phyloP scores from a whole-genome alignment of 208 protist genomes.

The Acanthamoeba castellanii region DNA sequence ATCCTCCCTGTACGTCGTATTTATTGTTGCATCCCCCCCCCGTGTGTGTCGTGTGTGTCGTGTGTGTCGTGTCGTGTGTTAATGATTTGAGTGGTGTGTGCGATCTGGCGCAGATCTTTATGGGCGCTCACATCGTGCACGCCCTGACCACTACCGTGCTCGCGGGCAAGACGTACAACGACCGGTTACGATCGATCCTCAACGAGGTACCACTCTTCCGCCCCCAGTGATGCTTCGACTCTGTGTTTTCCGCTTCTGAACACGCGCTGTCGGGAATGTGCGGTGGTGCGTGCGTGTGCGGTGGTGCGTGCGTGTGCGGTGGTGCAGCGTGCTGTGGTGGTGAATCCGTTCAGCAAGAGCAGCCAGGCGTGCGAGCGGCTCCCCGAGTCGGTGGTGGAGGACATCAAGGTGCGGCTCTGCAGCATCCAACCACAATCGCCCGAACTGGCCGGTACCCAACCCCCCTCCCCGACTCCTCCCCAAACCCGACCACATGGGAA shows the following conservation, averaged over 20 bases:
- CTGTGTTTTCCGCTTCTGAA: neutral
- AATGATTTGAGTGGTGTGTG: neutral
- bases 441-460: neutral
- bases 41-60: too few species aligned
- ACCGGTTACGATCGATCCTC: neutral
- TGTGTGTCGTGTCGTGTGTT: neutral
- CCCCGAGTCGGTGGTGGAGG: neutral
- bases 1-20: neutral
- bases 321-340: neutral
- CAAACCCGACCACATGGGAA: neutral
- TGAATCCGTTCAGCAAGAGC: neutral
- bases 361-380: neutral
- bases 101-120: neutral
- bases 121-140: slow-evolving; percentile 41
- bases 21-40: neutral
- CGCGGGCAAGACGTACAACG: neutral
- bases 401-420: slow-evolving; percentile 35
- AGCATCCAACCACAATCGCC: slow-evolving; percentile 7
- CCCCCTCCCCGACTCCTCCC: neutral
- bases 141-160: slow-evolving; percentile 18
- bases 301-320: neutral
- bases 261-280: neutral
- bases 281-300: neutral
- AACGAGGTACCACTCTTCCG: neutral
- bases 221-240: neutral